Evolutionary conservation across 805 yeast species (phyloP).

Genomic region (Candida rishiriensis): DNA sequence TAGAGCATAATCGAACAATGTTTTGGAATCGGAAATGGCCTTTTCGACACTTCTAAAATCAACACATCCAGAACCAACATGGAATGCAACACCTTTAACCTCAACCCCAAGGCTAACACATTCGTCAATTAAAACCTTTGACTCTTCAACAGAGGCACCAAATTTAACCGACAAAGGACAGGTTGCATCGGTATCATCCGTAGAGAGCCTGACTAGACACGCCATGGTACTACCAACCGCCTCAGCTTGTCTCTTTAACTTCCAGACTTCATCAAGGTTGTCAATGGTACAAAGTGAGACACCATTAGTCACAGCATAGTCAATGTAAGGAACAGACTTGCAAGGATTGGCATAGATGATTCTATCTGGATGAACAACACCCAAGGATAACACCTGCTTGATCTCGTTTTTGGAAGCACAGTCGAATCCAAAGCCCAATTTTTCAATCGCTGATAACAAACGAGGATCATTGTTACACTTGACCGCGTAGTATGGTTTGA

Average conservation of each 20-base stretch:
- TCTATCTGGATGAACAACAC: conserved; percentile 52
- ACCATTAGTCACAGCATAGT: conserved; percentile 55
- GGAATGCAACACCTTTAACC: conserved; percentile 87
- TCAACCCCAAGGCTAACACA: conserved; percentile 60
- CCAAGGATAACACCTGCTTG: conserved; percentile 55
- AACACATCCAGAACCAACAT: conserved; percentile 90
- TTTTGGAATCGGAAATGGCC: conserved; percentile 69
- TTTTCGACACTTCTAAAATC: conserved; percentile 61
- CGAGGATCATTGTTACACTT: conserved; percentile 79
- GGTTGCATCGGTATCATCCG: conserved; percentile 85
- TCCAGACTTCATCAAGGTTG: conserved; percentile 77
- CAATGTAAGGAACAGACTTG: conserved; percentile 76
- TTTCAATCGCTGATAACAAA: conserved; percentile 53
- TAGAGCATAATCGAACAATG: conserved; percentile 58
- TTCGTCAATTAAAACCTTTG: conserved; percentile 49
- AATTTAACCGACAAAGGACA: conserved; percentile 85
- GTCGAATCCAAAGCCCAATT: conserved; percentile 75
- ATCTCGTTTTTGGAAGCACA: conserved; percentile 92
- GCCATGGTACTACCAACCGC: conserved; percentile 55
- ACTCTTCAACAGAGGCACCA: conserved; percentile 66
- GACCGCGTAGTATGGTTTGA: conserved; percentile 89
- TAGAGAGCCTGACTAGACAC: conserved; percentile 73
- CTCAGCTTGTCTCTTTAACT: conserved; percentile 45
- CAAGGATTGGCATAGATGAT: conserved; percentile 94
- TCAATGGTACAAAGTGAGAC: conserved; percentile 85